These are phyloP conservation scores for Cladosporium sp. DNA, from an alignment of 2,329 filamentous ascomycete species.

Conservation along the genomic window DNA sequence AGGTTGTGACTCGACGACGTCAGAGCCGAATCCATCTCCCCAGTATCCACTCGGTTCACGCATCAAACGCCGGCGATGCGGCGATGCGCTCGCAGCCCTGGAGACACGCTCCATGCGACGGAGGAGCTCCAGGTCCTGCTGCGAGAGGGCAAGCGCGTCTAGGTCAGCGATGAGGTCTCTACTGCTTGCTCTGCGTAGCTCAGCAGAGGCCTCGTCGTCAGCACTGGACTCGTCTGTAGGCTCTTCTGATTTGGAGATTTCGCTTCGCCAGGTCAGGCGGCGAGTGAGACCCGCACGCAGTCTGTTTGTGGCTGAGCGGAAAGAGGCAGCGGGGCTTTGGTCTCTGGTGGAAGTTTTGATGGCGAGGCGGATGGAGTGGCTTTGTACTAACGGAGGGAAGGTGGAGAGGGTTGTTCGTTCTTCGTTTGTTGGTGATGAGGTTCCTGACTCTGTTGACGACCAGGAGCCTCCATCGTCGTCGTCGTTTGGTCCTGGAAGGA, in stretches of 20 bases:
- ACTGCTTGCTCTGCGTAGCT: no score
- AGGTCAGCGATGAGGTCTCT: neutral
- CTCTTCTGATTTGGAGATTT: neutral
- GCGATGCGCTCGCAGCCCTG: neutral
- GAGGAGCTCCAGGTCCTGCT: neutral
- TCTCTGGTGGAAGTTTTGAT: neutral
- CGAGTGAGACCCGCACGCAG: neutral
- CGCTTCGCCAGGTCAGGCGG: neutral
- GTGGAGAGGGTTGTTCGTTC: no score
- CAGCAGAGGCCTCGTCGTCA: neutral
- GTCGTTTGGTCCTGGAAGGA: no score
- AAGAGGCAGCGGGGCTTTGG: neutral
- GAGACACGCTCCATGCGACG: neutral
- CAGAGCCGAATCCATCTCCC: neutral
- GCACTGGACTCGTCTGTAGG: neutral
- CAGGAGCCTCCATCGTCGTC: no score
- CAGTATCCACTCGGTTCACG: no score
- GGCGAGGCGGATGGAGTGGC: neutral
- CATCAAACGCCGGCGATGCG: no score
- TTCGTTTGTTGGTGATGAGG: no score
- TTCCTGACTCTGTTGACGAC: no score
- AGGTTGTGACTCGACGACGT: neutral
- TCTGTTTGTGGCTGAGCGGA: neutral
- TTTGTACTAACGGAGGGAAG: no score
- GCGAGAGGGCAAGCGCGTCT: conserved; percentile 4